Evolutionary conservation across 1,284 basidiomycete species (phyloP), one percentile per base, ranked within the genome.

Genomic region (Stereum hirsutum): DNA sequence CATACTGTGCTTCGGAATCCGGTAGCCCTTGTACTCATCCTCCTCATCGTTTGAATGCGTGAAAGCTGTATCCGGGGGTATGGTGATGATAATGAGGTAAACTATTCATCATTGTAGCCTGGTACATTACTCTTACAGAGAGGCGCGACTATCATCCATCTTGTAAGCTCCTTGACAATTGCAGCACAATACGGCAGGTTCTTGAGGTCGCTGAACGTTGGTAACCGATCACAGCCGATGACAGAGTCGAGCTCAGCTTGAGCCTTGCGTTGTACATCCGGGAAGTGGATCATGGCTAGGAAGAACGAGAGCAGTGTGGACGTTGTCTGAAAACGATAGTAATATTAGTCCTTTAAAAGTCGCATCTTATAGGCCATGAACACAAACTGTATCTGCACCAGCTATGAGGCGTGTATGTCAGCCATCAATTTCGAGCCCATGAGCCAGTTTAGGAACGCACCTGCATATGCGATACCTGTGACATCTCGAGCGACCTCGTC

Each of bases 21-120:
- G 56, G 49, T 66, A 69, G 12, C 69, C 70, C 24, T 56, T 44
- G 45, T 72, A 72, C 33, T 59, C 61, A 41, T 72, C 66, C 30
- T 70, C 63, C 40, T 64, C 53, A 3, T 21, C 33, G 19, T 26
- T 36, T 6, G 19, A 20, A 26, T 44, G 42, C 11, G n/a, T 14
- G 15, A 39, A 23, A 12, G 19, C 24, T 7, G 20, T 51, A 46
- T 10, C 41, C 46, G 14, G 49, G 49, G 15, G 48, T 10, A n/a
- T 5, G 14, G n/a, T n/a, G 31, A 10, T 32, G n/a, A 3, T 32
- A 32, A 17, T 32, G n/a, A 32, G 5, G 31, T 8, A 4, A 32
- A 32, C 31, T 3, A 32, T n/a, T 32, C 3, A 17, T 14, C 31
- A 32, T n/a, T n/a, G n/a, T n/a, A n/a, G n/a, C n/a, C 31, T 14